Base-by-base conservation (phyloP, 768 basidiomycete genomes). In the Pulveroboletus sp. region DNA sequence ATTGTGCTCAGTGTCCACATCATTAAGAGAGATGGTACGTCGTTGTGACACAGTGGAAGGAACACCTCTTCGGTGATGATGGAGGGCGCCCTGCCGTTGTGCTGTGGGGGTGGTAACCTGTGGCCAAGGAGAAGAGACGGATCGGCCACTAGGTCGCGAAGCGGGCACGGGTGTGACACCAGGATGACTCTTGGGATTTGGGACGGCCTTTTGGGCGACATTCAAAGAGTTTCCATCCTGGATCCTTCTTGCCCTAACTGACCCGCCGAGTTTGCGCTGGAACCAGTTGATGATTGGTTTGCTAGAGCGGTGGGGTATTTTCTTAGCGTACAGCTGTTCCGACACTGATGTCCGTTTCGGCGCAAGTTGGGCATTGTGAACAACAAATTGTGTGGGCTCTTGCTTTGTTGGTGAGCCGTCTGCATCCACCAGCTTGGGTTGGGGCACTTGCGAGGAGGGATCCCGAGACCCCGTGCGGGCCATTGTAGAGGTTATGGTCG, bases 201-300 rank as follows among this genome's bases (percentile, higher is more conserved):
- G 42, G 17, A 46, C 26, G 39, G 51, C 13, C 46, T 55, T 54
- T 30, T 56, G 59, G 28, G 44, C 27, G 39, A 51, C 39, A 24
- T 43, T 49, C 46, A 60, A n/a, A 42, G 40, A n/a, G 32, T 46
- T 57, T 42, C 59, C 64, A 41, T 75, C 73, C 9, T 70, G 67
- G 14, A 66, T 69, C 48, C 83, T 76, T 66, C 84, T 82, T 18
- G 72, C 60, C 53, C 78, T 80, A 33, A 74, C 81, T 18, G 83
- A 77, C 24, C 87, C 87, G 32, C 82, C 84, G 13, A 93, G 75
- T 67, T 93, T 93, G 56, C 88, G 82, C 61, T 92, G 89, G 53
- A 93, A 83, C 90, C 90, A 93, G 58, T 89, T 86, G 60, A 93
- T 83, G 58, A 93, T 85, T 8, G 90, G 90, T 64, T 89, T 88